These are phyloP conservation scores for Lodderomyces jiufengensis DNA, from an alignment of 1,139 yeast species.

Conservation along the genomic window DNA sequence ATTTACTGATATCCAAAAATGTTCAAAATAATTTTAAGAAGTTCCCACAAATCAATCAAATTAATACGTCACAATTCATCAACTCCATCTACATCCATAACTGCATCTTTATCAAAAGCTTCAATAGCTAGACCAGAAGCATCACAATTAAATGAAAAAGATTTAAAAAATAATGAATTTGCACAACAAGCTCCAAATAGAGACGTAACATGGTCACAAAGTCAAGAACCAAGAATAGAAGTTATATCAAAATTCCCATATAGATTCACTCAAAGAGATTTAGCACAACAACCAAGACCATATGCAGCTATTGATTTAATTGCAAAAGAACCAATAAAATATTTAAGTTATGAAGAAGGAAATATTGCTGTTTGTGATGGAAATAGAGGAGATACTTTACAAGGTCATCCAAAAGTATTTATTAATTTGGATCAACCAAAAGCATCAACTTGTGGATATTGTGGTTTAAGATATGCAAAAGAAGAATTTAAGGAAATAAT, in stretches of 20 bases:
- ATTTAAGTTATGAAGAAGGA: conserved; percentile 47
- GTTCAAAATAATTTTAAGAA: too few species aligned
- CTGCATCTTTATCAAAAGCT: conserved; percentile 3
- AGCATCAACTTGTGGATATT: conserved; percentile 73
- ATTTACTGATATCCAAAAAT: too few species aligned
- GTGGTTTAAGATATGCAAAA: conserved; percentile 67
- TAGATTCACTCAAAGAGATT: conserved; percentile 70
- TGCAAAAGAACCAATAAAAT: conserved; percentile 68
- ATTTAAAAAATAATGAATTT: conserved; percentile 31
- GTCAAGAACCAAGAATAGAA: conserved; percentile 61
- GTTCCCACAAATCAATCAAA: too few species aligned
- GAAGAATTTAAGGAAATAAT: conserved; percentile 40
- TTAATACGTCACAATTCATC: background rate
- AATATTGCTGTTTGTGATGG: conserved; percentile 83
- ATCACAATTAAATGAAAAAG: conserved; percentile 28
- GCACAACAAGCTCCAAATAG: conserved; percentile 76
- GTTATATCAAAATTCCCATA: conserved; percentile 54
- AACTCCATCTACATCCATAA: background rate
- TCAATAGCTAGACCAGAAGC: conserved; percentile 12
- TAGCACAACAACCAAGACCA: conserved; percentile 70
- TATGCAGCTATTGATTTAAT: conserved; percentile 83
- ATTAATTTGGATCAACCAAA: conserved; percentile 78
- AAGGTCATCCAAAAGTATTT: conserved; percentile 83
- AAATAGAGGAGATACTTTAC: conserved; percentile 62
- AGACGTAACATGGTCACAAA: conserved; percentile 62